Evolutionary conservation across 441 rosid species (phyloP).

Genomic region (Populus tomentosa): DNA sequence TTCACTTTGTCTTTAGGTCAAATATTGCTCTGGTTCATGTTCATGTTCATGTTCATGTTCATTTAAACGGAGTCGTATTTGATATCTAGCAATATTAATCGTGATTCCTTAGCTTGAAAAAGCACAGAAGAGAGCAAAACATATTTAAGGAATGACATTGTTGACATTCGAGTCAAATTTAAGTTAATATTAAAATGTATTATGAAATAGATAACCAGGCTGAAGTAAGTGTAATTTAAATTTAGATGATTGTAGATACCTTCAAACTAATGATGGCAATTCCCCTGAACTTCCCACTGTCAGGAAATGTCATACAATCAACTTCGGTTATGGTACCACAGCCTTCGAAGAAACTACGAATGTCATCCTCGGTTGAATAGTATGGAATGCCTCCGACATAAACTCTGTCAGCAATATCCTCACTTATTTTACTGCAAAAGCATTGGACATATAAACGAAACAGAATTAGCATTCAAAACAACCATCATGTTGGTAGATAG

Average conservation of each 20-base stretch:
- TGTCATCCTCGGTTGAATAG: no score
- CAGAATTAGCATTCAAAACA: no score
- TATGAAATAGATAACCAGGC: neutral
- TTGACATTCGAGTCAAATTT: neutral
- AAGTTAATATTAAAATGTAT: neutral
- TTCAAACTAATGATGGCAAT: conserved; percentile 75
- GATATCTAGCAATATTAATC: no score
- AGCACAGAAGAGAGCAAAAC: neutral
- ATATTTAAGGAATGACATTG: neutral
- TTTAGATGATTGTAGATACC: conserved; percentile 30
- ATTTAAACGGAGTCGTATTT: no score
- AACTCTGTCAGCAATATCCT: no score
- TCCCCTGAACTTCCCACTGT: conserved; percentile 81
- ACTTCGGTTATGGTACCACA: conserved; percentile 55
- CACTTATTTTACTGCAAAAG: no score
- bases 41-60: no score
- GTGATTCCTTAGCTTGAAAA: no score
- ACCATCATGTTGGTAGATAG: no score
- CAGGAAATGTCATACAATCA: conserved; percentile 82
- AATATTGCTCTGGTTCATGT: neutral
- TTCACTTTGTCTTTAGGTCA: neutral
- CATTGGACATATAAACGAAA: no score
- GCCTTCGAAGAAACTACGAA: no score
- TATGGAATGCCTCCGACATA: no score
- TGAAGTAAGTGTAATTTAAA: neutral